Evolutionary conservation across 352 stramenopile genomes (phyloP).

Genomic region (Pythium biforme): DNA sequence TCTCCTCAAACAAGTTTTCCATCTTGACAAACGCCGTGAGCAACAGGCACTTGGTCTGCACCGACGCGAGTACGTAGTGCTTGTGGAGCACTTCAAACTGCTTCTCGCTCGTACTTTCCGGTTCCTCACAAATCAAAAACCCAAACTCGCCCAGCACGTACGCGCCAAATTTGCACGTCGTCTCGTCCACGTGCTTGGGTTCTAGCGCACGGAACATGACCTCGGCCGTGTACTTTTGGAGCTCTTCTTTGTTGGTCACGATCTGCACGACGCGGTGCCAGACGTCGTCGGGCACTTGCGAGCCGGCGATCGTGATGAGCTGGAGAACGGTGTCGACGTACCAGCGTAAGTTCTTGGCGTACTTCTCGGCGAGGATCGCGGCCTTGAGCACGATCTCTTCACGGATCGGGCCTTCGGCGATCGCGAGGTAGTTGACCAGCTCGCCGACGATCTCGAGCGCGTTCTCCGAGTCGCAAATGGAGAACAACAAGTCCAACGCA

Average conservation of each 20-base stretch:
- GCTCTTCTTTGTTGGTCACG: constrained; percentile 96
- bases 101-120: constrained; percentile 88
- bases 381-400: constrained; percentile 98
- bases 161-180: constrained; percentile 91
- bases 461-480: constrained; percentile 97
- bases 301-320: constrained; percentile 94
- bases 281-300: constrained; percentile 93
- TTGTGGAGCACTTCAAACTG: constrained; percentile 97
- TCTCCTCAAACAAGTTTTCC: constrained; percentile 81
- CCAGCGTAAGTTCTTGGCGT: constrained; percentile 93
- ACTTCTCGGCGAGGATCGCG: constrained; percentile 98
- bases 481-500: constrained; percentile 97
- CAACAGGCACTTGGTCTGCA: constrained; percentile 91
- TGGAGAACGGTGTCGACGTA: constrained; percentile 99
- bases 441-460: constrained; percentile 95
- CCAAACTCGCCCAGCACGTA: constrained; percentile 98
- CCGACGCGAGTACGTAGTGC: constrained; percentile 89
- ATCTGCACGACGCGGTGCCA: constrained; percentile 99
- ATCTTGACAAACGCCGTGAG: constrained; percentile 97
- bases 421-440: constrained; percentile 93
- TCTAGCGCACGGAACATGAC: constrained; percentile 93
- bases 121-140: constrained; percentile 90
- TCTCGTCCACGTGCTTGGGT: constrained; percentile 93
- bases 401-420: constrained; percentile 92
- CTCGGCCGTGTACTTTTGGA: constrained; percentile 61